These are phyloP conservation scores for Lachnellula suecica DNA, from an alignment of 2,329 filamentous ascomycete species.

Conservation along the genomic window DNA sequence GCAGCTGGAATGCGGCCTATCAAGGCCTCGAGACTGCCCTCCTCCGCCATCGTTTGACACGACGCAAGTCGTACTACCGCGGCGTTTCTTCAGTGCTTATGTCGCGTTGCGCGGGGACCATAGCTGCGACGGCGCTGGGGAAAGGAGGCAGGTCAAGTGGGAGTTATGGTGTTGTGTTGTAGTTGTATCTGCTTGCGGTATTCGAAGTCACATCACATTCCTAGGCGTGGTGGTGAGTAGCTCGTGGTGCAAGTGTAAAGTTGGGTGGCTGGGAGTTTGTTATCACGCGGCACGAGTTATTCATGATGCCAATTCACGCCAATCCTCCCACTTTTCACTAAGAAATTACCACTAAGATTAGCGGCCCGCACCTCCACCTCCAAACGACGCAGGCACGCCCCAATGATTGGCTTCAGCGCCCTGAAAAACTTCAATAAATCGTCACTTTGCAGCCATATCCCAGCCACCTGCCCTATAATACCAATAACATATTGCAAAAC, in stretches of 20 bases:
- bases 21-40: constrained; percentile 21
- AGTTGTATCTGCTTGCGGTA: too few species aligned
- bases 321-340: background rate
- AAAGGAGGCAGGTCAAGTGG: too few species aligned
- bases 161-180: too few species aligned
- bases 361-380: constrained; percentile 1
- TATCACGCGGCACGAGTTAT: background rate
- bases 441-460: constrained; percentile 5
- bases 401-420: background rate
- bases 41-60: constrained; percentile 15
- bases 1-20: constrained; percentile 28
- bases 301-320: background rate
- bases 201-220: background rate
- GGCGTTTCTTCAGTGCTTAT: constrained; percentile 13
- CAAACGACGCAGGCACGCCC: constrained; percentile 9
- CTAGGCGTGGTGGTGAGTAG: background rate
- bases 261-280: background rate
- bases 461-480: constrained; percentile 7
- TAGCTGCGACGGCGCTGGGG: too few species aligned
- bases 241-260: background rate
- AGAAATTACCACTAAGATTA: too few species aligned
- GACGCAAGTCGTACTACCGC: constrained; percentile 8
- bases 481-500: constrained; percentile 1
- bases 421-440: constrained; percentile 1
- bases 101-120: constrained; percentile 20